A percentile compares a stretch with the other conserved stretches of the same genome.
phyloP scores from a whole-genome alignment of 148 eudicot species.

The Rhododendron simsii region DNA sequence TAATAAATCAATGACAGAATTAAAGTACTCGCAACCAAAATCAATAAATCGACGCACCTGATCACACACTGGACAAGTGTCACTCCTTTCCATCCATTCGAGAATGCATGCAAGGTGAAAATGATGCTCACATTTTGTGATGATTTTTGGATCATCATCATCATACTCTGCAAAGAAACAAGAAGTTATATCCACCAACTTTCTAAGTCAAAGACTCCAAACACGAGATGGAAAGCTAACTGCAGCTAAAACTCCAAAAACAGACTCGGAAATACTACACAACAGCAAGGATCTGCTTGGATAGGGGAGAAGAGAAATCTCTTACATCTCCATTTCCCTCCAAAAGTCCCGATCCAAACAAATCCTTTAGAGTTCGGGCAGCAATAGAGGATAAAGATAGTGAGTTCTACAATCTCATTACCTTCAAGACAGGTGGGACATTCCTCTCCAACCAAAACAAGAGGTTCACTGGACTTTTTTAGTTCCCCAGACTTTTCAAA shows the following conservation, averaged over 20 bases:
- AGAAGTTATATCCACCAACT: neutral
- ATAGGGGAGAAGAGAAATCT: neutral
- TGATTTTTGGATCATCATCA: constrained; percentile 78
- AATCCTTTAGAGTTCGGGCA: neutral
- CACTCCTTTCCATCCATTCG: constrained; percentile 96
- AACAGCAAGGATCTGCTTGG: neutral
- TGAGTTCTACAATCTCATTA: constrained; percentile 9
- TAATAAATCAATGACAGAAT: neutral
- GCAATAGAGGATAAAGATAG: neutral
- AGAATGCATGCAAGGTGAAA: constrained; percentile 92
- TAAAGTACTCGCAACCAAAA: neutral
- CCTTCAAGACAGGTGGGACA: constrained; percentile 98
- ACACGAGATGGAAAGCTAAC: neutral
- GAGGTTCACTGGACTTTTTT: constrained; percentile 49
- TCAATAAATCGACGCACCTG: constrained; percentile 38
- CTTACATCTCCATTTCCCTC: neutral
- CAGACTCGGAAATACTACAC: neutral
- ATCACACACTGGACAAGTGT: constrained; percentile 86
- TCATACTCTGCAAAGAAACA: constrained; percentile 60
- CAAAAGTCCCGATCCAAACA: neutral
- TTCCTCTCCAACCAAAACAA: constrained; percentile 30
- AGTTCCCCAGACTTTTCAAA: constrained; percentile 60
- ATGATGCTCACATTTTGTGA: constrained; percentile 85
- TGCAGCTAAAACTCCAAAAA: neutral
- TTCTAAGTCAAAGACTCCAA: neutral